Evolutionary conservation across 495 filamentous ascomycete genomes (phyloP), one percentile per base, ranked within the genome.

Genomic region (Podospora pseudopauciseta): DNA sequence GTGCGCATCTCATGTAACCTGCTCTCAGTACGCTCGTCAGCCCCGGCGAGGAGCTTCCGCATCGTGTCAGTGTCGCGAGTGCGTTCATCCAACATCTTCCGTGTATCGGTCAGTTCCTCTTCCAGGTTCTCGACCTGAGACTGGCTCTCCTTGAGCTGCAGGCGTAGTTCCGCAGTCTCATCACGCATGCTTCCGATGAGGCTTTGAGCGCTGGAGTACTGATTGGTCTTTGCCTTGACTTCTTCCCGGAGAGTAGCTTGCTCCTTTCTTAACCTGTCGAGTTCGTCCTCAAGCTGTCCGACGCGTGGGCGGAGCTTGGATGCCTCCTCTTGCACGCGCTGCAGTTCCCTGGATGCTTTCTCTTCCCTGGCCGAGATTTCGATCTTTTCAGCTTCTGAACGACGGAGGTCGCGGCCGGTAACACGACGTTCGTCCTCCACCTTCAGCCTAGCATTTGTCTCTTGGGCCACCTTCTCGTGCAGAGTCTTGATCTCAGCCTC

Each of bases 61-160:
- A 99, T 97, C 2, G 92, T 97, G 78, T 99, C 94, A 3, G 88
- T 92, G 78, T 99, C 96, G 26, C 95, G 88, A n/a, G 91, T 94
- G 19, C 96, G 89, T 78, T 98, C 96, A 56, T 83, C 86, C n/a
- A 99, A 85, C 63, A 97, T 86, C 60, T 92, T 86, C 67, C 96
- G 93, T 16, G 92, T 88, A 73, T 99, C 96, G 19, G 87, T 87
- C 7, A 97, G 83, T 75, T 98, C 95, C 80, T 99, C 95, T 71
- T 97, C 94, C n/a, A 97, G 79, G 65, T 88, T 91, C 71, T 97
- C 93, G 65, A 87, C 89, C 68, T 92, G 90, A 53, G 88, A 87
- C 63, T 90, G 88, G 3, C 91, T 89, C 76, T 99, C 95, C 80
- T 93, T 94, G 85, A 97, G 90, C 78, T 97, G 96, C 79, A 91